Percentiles rank a stretch among this genome's conserved stretches.
phyloP scores from a whole-genome alignment of 164 flowering plant species.

The Aristolochia fimbriata region DNA sequence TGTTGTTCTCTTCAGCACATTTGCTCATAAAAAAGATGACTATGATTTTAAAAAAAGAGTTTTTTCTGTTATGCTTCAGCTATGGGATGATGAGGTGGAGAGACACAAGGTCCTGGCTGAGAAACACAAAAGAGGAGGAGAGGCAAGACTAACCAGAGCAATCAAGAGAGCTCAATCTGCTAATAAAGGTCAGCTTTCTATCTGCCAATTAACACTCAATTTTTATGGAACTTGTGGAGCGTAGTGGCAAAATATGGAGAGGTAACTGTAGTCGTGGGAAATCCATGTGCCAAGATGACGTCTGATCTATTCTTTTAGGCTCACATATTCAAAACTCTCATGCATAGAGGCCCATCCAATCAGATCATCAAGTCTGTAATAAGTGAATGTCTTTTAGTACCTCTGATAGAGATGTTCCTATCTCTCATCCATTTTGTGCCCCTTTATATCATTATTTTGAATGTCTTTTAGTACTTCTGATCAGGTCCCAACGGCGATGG shows the following conservation, averaged over 20 bases:
- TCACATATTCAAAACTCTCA: not conserved
- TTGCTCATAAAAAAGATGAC: too few relatives aligned
- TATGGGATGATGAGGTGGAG: slow-evolving; percentile 48
- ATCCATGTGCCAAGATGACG: not conserved
- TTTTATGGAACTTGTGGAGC: not conserved
- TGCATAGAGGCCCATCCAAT: not conserved
- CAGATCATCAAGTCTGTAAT: not conserved
- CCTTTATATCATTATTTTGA: not conserved
- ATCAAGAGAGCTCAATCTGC: slow-evolving; percentile 16
- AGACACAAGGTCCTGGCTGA: slow-evolving; percentile 40
- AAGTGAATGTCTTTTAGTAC: too few relatives aligned
- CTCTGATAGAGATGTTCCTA: not conserved
- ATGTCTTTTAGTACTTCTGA: not conserved
- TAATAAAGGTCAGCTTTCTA: slow-evolving; percentile 19
- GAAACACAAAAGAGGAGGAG: slow-evolving; percentile 48
- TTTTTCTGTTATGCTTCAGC: slow-evolving; percentile 13
- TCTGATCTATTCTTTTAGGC: not conserved
- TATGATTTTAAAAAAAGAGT: not conserved
- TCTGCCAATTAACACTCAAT: not conserved
- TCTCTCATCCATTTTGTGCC: not conserved
- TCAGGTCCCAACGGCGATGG: slow-evolving; percentile 15
- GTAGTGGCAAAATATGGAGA: slow-evolving; percentile 1
- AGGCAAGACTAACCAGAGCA: slow-evolving; percentile 44
- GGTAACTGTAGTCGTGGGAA: not conserved
- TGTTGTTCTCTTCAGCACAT: not conserved